Conservation (phyloP, 2,329 filamentous ascomycete species). For the Monosporascus sp. region DNA sequence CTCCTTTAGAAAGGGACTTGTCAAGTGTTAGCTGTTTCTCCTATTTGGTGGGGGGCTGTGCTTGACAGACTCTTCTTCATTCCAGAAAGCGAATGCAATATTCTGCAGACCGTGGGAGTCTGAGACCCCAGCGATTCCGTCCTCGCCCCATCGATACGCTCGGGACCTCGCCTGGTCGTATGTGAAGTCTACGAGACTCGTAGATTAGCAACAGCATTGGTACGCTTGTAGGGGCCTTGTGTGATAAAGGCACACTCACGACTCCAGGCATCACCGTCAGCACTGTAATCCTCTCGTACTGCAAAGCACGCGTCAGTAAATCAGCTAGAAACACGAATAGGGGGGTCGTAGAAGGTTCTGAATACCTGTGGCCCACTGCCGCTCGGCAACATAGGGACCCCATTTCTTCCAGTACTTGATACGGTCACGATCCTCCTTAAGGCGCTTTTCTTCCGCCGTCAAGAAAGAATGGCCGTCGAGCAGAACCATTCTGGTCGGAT, state of each 20-base stretch:
- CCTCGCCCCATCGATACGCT: conserved; percentile 92
- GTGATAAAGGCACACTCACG: conserved; percentile 52
- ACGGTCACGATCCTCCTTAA: conserved; percentile 78
- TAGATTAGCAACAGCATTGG: conserved; percentile 19
- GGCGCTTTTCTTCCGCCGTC: conserved; percentile 83
- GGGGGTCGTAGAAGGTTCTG: neutral
- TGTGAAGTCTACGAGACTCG: conserved; percentile 65
- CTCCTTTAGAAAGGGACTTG: conserved; percentile 87
- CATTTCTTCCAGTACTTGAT: conserved; percentile 97
- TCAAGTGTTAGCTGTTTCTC: conserved; percentile 31
- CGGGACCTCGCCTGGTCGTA: conserved; percentile 87
- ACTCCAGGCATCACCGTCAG: conserved; percentile 91
- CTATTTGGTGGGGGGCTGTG: neutral
- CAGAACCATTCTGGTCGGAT: conserved; percentile 65
- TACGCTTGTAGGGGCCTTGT: conserved; percentile 2
- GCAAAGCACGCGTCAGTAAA: conserved; percentile 13
- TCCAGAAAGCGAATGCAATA: conserved; percentile 96
- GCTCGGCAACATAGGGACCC: conserved; percentile 89
- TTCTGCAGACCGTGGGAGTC: conserved; percentile 90
- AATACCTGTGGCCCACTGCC: conserved; percentile 91
- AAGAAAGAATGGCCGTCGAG: conserved; percentile 84
- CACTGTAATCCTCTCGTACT: conserved; percentile 89
- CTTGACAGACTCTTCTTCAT: conserved; percentile 76
- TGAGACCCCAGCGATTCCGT: conserved; percentile 90
- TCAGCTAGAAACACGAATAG: neutral